Conservation (phyloP, 2,329 filamentous ascomycete genomes). For the Claviceps capensis region DNA sequence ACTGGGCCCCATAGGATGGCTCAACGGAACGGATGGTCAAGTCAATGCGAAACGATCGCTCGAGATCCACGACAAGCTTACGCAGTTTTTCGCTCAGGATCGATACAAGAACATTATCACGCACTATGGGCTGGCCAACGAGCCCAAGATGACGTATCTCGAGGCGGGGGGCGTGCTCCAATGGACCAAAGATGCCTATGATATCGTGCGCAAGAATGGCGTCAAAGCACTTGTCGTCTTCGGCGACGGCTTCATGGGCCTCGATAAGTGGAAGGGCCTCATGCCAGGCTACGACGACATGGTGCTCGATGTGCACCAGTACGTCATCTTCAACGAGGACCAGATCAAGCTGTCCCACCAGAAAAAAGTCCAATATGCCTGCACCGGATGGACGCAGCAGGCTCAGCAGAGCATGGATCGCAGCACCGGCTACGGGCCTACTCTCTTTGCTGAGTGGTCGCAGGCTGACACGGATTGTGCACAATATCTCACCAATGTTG, state of each 20-base stretch:
- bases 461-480: slow-evolving; percentile 96
- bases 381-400: slow-evolving; percentile 74
- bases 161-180: slow-evolving; percentile 50
- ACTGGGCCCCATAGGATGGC: slow-evolving; percentile 69
- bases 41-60: slow-evolving; percentile 69
- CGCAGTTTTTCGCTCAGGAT: slow-evolving; percentile 83
- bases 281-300: slow-evolving; percentile 59
- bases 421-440: slow-evolving; percentile 75
- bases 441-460: slow-evolving; percentile 91
- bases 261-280: slow-evolving; percentile 79
- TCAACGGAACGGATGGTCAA: slow-evolving; percentile 76
- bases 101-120: slow-evolving; percentile 85
- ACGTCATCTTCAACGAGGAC: slow-evolving; percentile 90
- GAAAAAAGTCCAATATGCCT: slow-evolving; percentile 77
- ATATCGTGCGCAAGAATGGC: slow-evolving; percentile 63
- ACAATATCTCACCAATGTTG: slow-evolving; percentile 74
- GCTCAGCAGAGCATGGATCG: slow-evolving; percentile 58
- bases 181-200: slow-evolving; percentile 68
- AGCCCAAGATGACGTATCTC: slow-evolving; percentile 75
- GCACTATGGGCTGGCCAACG: slow-evolving; percentile 91
- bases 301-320: slow-evolving; percentile 94
- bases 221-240: slow-evolving; percentile 63
- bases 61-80: slow-evolving; percentile 75
- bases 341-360: slow-evolving; percentile 73
- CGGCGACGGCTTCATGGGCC: slow-evolving; percentile 87